A percentile compares a stretch with the other conserved stretches of the same genome.
Evolutionary conservation across 352 stramenopile species (phyloP).

Genomic region (Globisporangium yorkense): DNA sequence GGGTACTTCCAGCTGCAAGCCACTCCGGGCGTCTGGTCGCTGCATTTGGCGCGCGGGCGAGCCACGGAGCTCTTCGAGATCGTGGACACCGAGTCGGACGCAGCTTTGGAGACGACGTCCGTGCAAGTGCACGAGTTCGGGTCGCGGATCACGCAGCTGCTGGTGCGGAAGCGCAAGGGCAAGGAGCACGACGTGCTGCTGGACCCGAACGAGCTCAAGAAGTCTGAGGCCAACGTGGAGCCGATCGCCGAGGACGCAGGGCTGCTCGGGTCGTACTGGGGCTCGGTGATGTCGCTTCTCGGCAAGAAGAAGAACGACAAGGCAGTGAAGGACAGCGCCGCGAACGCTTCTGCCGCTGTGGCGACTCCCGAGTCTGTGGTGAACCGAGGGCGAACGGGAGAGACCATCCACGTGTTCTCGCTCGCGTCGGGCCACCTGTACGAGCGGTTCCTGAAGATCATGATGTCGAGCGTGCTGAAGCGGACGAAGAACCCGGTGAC

Average conservation of each 20-base stretch:
- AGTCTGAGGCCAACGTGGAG: constrained; percentile 20
- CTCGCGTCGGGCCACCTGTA: constrained; percentile 97
- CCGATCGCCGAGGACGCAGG: constrained; percentile 41
- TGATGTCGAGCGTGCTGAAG: constrained; percentile 99
- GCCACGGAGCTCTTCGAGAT: constrained; percentile 78
- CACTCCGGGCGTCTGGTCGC: constrained; percentile 92
- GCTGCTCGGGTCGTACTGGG: constrained; percentile 60
- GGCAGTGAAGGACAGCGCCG: constrained; percentile 3
- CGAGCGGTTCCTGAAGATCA: constrained; percentile 99
- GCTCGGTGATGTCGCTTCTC: constrained; percentile 65
- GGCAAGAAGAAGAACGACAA: constrained; percentile 23
- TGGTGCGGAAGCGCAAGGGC: constrained; percentile 90
- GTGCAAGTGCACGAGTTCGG: constrained; percentile 85
- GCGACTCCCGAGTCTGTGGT: constrained; percentile 3
- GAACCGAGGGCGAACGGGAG: constrained; percentile 47
- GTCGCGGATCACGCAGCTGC: constrained; percentile 79
- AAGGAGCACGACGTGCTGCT: constrained; percentile 77
- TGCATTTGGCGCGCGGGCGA: constrained; percentile 85
- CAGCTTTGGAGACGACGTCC: constrained; percentile 23
- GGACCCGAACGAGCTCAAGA: constrained; percentile 21
- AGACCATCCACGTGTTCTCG: constrained; percentile 98
- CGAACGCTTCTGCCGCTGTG: constrained; percentile 6
- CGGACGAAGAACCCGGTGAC: constrained; percentile 96
- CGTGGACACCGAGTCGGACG: constrained; percentile 35
- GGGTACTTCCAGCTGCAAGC: constrained; percentile 99